Conservation (phyloP, 345 rosid genomes). For the Melastoma malabathricum region DNA sequence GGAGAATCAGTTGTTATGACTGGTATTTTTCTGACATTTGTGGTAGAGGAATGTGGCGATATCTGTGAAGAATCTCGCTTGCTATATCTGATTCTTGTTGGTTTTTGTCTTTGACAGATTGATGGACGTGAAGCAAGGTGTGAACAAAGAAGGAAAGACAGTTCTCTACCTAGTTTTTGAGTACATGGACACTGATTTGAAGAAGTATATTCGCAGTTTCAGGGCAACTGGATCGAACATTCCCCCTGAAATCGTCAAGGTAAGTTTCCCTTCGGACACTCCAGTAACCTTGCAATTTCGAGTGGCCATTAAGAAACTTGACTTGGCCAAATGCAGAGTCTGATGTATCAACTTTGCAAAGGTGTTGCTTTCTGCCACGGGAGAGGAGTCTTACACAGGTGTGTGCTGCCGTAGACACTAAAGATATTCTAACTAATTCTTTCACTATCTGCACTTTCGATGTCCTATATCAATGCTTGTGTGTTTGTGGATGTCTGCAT, state of each 20-base stretch:
- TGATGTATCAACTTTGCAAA: conserved; percentile 96
- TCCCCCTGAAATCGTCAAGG: conserved; percentile 48
- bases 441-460: neutral
- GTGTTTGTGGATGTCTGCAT: too few species aligned
- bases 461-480: neutral
- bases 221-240: conserved; percentile 46
- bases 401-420: neutral
- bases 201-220: conserved; percentile 68
- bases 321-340: conserved; percentile 30
- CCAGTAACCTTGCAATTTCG: too few species aligned
- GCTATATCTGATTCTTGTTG: neutral
- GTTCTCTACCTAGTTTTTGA: conserved; percentile 85
- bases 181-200: conserved; percentile 85
- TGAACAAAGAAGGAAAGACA: conserved; percentile 80
- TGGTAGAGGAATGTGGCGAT: neutral
- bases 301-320: too few species aligned
- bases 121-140: conserved; percentile 88
- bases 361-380: conserved; percentile 96
- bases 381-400: conserved; percentile 93
- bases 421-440: neutral
- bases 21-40: neutral
- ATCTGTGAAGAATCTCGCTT: too few species aligned
- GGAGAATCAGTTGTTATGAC: neutral
- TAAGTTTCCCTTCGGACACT: neutral
- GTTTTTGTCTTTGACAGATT: conserved; percentile 19